phyloP scores from a whole-genome alignment of 2,329 filamentous ascomycete genomes.

The Diplocarpon mali region DNA sequence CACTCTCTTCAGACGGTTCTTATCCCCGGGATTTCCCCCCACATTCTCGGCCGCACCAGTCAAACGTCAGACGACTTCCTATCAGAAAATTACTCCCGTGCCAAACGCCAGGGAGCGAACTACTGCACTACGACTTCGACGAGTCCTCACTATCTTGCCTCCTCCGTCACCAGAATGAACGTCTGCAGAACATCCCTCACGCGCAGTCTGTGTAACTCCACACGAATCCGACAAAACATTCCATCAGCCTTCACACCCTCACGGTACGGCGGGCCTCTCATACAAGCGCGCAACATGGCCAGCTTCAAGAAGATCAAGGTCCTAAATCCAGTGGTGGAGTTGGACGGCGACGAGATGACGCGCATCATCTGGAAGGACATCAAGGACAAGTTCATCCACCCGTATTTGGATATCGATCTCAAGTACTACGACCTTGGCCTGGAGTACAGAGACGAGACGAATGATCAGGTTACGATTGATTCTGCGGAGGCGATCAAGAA shows the following conservation, averaged over 20 bases:
- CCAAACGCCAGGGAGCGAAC: neutral
- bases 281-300: slow-evolving; percentile 41
- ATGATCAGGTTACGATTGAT: slow-evolving; percentile 91
- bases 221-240: neutral
- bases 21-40: slow-evolving; percentile 1
- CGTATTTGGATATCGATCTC: slow-evolving; percentile 92
- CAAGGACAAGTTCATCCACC: slow-evolving; percentile 97
- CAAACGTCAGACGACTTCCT: slow-evolving; percentile 1
- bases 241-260: slow-evolving; percentile 2
- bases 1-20: slow-evolving; percentile 1
- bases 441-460: slow-evolving; percentile 88
- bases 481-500: slow-evolving; percentile 97
- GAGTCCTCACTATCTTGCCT: neutral
- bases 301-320: slow-evolving; percentile 85
- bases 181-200: slow-evolving; percentile 7
- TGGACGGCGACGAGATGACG: slow-evolving; percentile 95
- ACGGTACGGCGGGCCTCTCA: slow-evolving; percentile 17
- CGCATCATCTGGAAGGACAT: slow-evolving; percentile 98
- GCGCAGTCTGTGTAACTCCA: slow-evolving; percentile 8
- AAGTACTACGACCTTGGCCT: slow-evolving; percentile 97
- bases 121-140: neutral
- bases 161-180: slow-evolving; percentile 9
- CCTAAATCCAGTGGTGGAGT: slow-evolving; percentile 96
- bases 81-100: no score
- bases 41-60: slow-evolving; percentile 1